Percentiles rank a stretch among this genome's conserved stretches.
Evolutionary conservation across 306 rosid genomes (phyloP).

Genomic region (Cicer yamashitae): DNA sequence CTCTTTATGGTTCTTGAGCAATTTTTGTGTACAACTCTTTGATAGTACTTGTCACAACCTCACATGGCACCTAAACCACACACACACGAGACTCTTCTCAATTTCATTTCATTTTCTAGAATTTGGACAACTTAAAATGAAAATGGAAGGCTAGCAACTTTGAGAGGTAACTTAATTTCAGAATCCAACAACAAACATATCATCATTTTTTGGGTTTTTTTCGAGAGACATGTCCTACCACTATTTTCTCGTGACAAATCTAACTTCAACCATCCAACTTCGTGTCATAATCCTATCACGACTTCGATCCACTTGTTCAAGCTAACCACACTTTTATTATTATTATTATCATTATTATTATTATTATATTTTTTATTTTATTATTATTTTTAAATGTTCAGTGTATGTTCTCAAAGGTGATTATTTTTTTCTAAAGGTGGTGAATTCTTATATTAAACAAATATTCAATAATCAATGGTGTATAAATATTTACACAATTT

Average conservation of each 20-base stretch:
- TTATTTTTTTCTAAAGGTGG: too few species aligned
- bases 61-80: conserved; percentile 55
- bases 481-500: too few species aligned
- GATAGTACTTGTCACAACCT: conserved; percentile 49
- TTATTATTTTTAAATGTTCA: too few species aligned
- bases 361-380: too few species aligned
- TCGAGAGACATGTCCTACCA: background rate
- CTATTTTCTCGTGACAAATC: conserved; percentile 42
- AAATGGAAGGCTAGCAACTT: conserved; percentile 29
- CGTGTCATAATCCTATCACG: background rate
- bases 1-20: conserved; percentile 39
- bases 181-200: conserved; percentile 30
- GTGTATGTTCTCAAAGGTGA: too few species aligned
- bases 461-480: too few species aligned
- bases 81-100: conserved; percentile 48
- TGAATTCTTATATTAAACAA: too few species aligned
- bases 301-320: background rate
- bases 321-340: background rate
- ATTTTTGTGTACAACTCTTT: conserved; percentile 34
- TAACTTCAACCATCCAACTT: conserved; percentile 22
- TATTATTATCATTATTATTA: too few species aligned
- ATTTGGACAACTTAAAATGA: conserved; percentile 4
- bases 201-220: conserved; percentile 2
- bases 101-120: conserved; percentile 45
- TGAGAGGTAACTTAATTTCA: conserved; percentile 31